phyloP scores from a whole-genome alignment of 371 early-diverging fungal species.

The Mortierella sp. region DNA sequence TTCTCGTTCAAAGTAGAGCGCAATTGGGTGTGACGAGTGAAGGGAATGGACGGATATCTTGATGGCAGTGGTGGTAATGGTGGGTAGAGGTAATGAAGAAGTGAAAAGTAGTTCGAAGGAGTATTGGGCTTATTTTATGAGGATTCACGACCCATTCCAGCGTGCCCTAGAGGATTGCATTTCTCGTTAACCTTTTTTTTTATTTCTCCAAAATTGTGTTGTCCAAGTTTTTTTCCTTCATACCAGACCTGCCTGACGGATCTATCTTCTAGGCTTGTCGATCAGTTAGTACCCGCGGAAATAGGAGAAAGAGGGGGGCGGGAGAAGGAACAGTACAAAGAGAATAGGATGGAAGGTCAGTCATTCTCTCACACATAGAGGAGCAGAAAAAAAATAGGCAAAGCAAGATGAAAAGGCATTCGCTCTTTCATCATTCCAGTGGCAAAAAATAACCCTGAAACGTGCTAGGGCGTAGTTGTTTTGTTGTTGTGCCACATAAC shows the following conservation, averaged over 20 bases:
- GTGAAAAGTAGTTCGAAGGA: not conserved
- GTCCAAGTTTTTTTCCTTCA: not conserved
- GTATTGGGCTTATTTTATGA: not conserved
- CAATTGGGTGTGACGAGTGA: not conserved
- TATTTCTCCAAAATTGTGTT: too few relatives aligned
- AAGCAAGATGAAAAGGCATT: too few relatives aligned
- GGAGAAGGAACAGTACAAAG: not conserved
- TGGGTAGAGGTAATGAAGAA: not conserved
- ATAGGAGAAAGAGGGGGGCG: not conserved
- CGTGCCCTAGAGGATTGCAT: slow-evolving; percentile 1
- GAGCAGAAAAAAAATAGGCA: not conserved
- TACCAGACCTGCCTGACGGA: too few relatives aligned
- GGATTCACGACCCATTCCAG: not conserved
- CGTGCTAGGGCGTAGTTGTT: too few relatives aligned
- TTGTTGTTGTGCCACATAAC: not conserved
- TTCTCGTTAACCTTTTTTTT: not conserved
- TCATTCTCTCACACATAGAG: not conserved
- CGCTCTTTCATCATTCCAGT: too few relatives aligned
- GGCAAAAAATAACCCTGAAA: too few relatives aligned
- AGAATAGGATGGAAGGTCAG: not conserved
- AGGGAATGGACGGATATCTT: not conserved
- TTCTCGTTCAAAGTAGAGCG: too few relatives aligned
- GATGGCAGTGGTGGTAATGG: not conserved
- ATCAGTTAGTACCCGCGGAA: not conserved
- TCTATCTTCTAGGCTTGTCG: not conserved